Evolutionary conservation across 768 basidiomycete species (phyloP), one percentile per base, ranked within the genome.

Genomic region (Pisolithus marmoratus): DNA sequence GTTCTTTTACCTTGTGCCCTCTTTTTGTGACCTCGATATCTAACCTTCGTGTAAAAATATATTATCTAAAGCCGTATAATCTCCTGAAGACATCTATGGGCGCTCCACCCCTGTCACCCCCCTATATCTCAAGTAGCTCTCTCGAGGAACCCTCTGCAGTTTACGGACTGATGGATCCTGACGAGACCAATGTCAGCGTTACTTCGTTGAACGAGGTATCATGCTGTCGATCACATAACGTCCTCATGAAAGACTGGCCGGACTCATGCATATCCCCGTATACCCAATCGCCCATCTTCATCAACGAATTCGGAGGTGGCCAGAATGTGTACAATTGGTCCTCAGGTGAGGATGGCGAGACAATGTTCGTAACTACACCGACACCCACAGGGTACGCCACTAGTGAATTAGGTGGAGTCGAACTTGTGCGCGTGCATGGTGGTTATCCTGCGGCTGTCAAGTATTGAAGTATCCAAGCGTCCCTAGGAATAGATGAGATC

Each of bases 81-180:
- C 66, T 67, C 59, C 63, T 67, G 38, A 65, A 65, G 54, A 66
- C 64, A 27, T 62, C 64, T 11, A 58, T 60, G n/a, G 67, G 65
- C 24, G 17, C 63, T 19, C 63, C 63, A 5, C 45, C 65, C 0
- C 50, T 56, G 14, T 11, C 43, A n/a, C 15, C 41, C 34, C 43
- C 60, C 1, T 69, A 69, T 27, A 26, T 50, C 14, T 54, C 65
- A 38, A 52, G 59, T n/a, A 68, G 61, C 12, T 66, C 68, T 12
- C 41, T 66, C 14, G 66, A 62, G 8, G 53, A 53, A n/a, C 55
- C 63, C 6, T 58, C 67, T 43, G 38, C 56, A 12, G 42, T 44
- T 2, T 69, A 64, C 49, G 22, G 48, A 23, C 60, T 57, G 48
- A 50, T 58, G 29, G 42, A 56, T 23, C 38, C 54, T 2, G 45